Evolutionary conservation across 1,139 yeast genomes (phyloP).

Genomic region (Pichia sp.): DNA sequence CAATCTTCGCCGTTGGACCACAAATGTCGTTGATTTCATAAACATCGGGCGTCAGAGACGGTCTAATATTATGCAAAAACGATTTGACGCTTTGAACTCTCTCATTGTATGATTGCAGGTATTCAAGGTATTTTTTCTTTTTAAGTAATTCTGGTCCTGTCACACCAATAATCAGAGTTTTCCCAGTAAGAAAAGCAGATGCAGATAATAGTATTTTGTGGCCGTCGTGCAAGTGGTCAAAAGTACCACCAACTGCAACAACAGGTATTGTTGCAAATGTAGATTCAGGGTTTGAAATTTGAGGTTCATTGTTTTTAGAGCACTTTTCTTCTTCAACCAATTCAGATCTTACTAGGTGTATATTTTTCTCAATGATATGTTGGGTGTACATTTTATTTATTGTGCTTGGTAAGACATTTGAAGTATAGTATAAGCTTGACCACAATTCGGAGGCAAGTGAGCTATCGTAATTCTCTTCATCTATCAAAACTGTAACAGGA

Average conservation of each 20-base stretch:
- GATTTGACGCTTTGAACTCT: conserved; percentile 46
- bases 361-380: not conserved
- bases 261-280: conserved; percentile 4
- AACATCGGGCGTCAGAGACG: conserved; percentile 38
- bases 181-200: conserved; percentile 57
- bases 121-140: conserved; percentile 70
- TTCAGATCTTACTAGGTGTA: not conserved
- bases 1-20: conserved; percentile 88
- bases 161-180: conserved; percentile 67
- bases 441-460: conserved; percentile 7
- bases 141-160: conserved; percentile 73
- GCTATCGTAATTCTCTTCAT: conserved; percentile 5
- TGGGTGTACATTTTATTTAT: conserved; percentile 4
- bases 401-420: not conserved
- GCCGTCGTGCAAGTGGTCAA: conserved; percentile 95
- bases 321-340: no score
- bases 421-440: conserved; percentile 2
- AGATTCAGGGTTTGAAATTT: conserved; percentile 6
- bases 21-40: conserved; percentile 77
- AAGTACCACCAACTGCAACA: conserved; percentile 89
- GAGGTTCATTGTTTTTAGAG: not conserved
- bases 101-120: conserved; percentile 52
- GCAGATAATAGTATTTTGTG: conserved; percentile 81
- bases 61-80: conserved; percentile 48
- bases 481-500: conserved; percentile 1